phyloP scores from a whole-genome alignment of 768 basidiomycete genomes.

The Leccinum ochraceum region DNA sequence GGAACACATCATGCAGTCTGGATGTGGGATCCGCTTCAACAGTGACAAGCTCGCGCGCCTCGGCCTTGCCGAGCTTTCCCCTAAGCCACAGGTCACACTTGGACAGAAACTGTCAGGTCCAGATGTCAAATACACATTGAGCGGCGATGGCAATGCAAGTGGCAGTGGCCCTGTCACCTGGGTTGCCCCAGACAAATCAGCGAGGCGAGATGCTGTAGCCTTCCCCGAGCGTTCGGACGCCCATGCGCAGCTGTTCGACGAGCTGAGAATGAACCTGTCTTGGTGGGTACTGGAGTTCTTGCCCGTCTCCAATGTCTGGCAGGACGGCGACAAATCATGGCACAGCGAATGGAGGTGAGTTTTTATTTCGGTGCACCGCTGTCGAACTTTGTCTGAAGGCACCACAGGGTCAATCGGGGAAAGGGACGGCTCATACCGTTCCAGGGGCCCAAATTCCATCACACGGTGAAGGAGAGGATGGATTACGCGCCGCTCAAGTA shows the following conservation, averaged over 20 bases:
- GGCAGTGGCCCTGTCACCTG: background rate
- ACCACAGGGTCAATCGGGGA: constrained; percentile 47
- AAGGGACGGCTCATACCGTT: constrained; percentile 53
- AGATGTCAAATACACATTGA: background rate
- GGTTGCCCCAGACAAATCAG: background rate
- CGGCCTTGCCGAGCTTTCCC: constrained; percentile 32
- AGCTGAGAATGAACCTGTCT: constrained; percentile 40
- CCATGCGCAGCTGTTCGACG: constrained; percentile 53
- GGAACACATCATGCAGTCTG: constrained; percentile 55
- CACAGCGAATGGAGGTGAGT: constrained; percentile 55
- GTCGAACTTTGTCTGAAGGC: background rate
- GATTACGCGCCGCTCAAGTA: constrained; percentile 49
- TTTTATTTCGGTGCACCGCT: constrained; percentile 18
- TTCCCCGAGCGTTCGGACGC: constrained; percentile 26
- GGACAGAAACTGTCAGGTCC: background rate
- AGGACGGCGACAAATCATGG: constrained; percentile 57
- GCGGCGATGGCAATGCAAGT: background rate
- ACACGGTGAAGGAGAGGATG: constrained; percentile 62
- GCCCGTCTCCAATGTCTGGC: constrained; percentile 54
- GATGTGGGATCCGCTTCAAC: constrained; percentile 63
- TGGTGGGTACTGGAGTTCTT: constrained; percentile 81
- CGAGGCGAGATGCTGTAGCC: background rate
- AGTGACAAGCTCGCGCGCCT: constrained; percentile 45
- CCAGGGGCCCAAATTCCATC: constrained; percentile 56
- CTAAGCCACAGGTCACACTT: constrained; percentile 9